Conservation (phyloP, 1,139 yeast species). For the Taphrina flavorubra region DNA sequence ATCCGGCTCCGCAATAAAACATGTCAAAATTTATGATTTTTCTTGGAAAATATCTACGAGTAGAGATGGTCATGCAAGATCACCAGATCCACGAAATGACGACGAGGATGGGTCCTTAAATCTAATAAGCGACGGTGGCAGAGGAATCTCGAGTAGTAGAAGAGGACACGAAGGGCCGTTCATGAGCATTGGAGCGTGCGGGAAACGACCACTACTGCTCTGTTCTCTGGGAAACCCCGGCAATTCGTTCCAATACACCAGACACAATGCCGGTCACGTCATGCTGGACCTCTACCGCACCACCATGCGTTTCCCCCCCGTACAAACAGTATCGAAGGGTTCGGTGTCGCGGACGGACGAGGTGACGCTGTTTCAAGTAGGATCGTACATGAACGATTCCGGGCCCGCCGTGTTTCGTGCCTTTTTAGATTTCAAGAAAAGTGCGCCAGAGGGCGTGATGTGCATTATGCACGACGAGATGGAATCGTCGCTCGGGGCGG, state of each 20-base stretch:
- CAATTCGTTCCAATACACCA: slow-evolving; percentile 12
- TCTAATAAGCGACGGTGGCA: no score
- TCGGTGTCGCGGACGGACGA: not conserved
- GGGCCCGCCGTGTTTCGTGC: slow-evolving; percentile 24
- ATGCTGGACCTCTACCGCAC: slow-evolving; percentile 17
- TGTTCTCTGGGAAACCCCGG: slow-evolving; percentile 24
- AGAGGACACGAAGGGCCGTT: no score
- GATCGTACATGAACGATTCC: slow-evolving; percentile 31
- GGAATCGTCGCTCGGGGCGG: slow-evolving; percentile 31
- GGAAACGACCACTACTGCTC: slow-evolving; percentile 8
- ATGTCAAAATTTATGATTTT: no score
- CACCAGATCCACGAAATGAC: no score
- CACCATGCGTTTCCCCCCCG: slow-evolving; percentile 17
- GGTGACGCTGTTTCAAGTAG: slow-evolving; percentile 22
- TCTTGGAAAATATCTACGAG: no score
- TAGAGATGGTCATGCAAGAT: no score
- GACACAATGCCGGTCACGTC: slow-evolving; percentile 37
- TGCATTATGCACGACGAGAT: slow-evolving; percentile 37
- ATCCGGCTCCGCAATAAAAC: no score
- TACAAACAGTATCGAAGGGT: not conserved
- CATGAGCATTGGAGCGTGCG: not conserved
- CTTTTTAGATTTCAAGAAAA: not conserved
- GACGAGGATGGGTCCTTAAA: no score
- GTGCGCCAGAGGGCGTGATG: slow-evolving; percentile 13
- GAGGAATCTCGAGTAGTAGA: no score